A percentile compares a stretch with the other conserved stretches of the same genome.
Evolutionary conservation across 805 yeast genomes (phyloP).

Genomic region (Yarrowia sp.): DNA sequence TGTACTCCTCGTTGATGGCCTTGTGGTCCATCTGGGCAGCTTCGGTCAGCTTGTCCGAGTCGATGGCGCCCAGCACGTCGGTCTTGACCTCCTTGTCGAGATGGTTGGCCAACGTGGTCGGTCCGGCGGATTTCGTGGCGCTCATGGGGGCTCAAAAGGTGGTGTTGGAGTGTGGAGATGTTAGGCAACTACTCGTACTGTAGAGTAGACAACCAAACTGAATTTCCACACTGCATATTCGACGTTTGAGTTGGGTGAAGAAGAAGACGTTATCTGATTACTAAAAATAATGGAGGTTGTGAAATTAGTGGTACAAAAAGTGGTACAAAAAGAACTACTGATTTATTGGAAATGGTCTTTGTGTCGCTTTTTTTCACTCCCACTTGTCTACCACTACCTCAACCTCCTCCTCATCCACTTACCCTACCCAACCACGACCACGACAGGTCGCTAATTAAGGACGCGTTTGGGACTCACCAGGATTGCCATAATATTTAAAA

Average conservation of each 20-base stretch:
- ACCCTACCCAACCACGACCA: slow-evolving; percentile 15
- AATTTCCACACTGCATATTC: slow-evolving; percentile 20
- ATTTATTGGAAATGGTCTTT: not conserved
- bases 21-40: slow-evolving; percentile 29
- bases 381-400: not conserved
- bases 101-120: slow-evolving; percentile 34
- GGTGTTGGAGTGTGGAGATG: not conserved
- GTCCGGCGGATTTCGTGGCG: slow-evolving; percentile 27
- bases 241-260: not conserved
- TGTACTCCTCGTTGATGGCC: slow-evolving; percentile 50
- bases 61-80: slow-evolving; percentile 35
- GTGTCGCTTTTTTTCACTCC: not conserved
- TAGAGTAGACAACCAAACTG: too few species aligned
- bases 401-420: not conserved
- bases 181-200: not conserved
- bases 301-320: too few species aligned
- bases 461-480: slow-evolving; percentile 12
- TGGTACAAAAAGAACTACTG: too few species aligned
- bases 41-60: slow-evolving; percentile 25
- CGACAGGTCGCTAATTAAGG: slow-evolving; percentile 21
- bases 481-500: not conserved
- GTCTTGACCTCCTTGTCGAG: slow-evolving; percentile 39
- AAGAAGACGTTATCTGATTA: too few species aligned
- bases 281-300: too few species aligned
- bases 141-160: too few species aligned